Conservation (phyloP, 78 protist genomes). For the Dictyostelium citrinum region DNA sequence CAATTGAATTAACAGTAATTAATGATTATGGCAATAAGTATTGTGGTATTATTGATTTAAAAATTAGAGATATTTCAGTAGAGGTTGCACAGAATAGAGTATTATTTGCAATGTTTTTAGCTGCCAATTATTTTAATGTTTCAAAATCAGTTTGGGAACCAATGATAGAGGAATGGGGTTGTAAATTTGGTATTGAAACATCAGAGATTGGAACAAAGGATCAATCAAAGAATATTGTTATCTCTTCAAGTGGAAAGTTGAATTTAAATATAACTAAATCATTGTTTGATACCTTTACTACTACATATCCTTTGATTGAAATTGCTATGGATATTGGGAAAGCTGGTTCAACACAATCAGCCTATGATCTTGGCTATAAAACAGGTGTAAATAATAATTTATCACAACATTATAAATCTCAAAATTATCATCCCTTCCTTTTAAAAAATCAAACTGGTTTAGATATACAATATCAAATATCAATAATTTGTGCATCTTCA, state of each 20-base stretch:
- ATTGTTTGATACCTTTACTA: constrained; percentile 9
- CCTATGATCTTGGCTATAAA: not conserved
- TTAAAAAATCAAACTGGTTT: constrained; percentile 43
- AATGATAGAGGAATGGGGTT: constrained; percentile 56
- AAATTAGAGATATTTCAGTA: constrained; percentile 14
- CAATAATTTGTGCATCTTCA: not conserved
- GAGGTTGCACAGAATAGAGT: constrained; percentile 5
- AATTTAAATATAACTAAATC: constrained; percentile 56
- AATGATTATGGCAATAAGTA: constrained; percentile 35
- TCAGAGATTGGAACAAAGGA: not conserved
- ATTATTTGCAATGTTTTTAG: not conserved
- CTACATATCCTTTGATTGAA: not conserved
- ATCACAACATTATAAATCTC: not conserved
- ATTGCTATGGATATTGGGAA: not conserved
- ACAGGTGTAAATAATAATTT: not conserved
- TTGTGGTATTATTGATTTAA: constrained; percentile 28
- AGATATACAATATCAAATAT: not conserved
- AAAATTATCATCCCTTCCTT: constrained; percentile 14
- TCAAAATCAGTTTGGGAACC: constrained; percentile 67
- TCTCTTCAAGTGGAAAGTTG: constrained; percentile 6
- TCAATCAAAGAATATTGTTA: not conserved
- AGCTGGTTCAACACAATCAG: not conserved
- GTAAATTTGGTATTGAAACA: constrained; percentile 17
- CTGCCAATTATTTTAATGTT: constrained; percentile 49
- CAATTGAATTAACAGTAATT: constrained; percentile 23